These are phyloP conservation scores for Paramyrothecium roridum DNA, from an alignment of 2,329 filamentous ascomycete genomes.

Conservation along the genomic window DNA sequence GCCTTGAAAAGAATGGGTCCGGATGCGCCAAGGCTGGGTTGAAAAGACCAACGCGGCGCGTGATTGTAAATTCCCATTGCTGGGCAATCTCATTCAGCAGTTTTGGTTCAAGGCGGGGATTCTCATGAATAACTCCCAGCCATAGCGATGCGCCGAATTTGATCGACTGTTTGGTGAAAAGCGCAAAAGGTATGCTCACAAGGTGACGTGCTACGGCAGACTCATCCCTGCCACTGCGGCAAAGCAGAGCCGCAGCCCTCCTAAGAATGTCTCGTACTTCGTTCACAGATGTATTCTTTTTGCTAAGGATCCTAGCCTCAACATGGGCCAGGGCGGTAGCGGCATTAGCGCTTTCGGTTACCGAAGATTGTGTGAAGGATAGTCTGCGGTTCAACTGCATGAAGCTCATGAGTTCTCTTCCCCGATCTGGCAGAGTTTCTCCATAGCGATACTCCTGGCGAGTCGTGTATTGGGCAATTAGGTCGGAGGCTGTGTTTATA, in stretches of 20 bases:
- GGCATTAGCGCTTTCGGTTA: slow-evolving; percentile 54
- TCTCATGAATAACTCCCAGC: slow-evolving; percentile 96
- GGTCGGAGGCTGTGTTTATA: slow-evolving; percentile 92
- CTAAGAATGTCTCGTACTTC: slow-evolving; percentile 81
- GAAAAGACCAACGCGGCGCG: slow-evolving; percentile 78
- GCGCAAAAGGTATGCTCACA: slow-evolving; percentile 85
- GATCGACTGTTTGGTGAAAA: slow-evolving; percentile 94
- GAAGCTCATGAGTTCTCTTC: slow-evolving; percentile 61
- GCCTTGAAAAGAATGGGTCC: slow-evolving; percentile 86
- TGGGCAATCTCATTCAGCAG: slow-evolving; percentile 84
- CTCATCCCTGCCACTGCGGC: slow-evolving; percentile 71
- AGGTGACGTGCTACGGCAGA: slow-evolving; percentile 80
- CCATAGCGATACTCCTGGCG: slow-evolving; percentile 93
- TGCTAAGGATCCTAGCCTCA: slow-evolving; percentile 65
- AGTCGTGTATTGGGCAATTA: slow-evolving; percentile 94
- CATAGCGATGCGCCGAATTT: slow-evolving; percentile 94
- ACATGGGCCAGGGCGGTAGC: slow-evolving; percentile 69
- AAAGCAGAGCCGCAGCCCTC: slow-evolving; percentile 81
- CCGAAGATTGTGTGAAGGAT: slow-evolving; percentile 49
- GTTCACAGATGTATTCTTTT: slow-evolving; percentile 66
- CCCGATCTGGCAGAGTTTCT: slow-evolving; percentile 68
- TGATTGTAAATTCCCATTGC: slow-evolving; percentile 84
- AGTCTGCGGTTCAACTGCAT: slow-evolving; percentile 52
- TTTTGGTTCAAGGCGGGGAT: slow-evolving; percentile 80
- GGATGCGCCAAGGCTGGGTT: slow-evolving; percentile 67